Conservation (phyloP, 495 filamentous ascomycete genomes). For the Tuber indicum region DNA sequence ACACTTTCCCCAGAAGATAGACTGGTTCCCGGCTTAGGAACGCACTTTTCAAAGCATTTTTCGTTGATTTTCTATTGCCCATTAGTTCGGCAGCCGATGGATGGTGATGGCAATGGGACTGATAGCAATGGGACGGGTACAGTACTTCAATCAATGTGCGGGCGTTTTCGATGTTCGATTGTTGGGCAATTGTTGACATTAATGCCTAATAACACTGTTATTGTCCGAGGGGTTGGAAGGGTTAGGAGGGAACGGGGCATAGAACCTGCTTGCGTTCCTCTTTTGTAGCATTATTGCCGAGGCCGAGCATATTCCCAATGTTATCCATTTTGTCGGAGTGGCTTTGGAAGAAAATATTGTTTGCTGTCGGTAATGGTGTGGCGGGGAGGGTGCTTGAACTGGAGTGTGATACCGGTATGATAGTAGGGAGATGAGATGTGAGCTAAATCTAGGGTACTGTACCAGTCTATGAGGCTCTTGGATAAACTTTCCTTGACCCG, state of each 20-base stretch:
- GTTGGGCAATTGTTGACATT: slow-evolving; percentile 37
- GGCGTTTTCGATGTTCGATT: slow-evolving; percentile 40
- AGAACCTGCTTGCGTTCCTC: slow-evolving; percentile 39
- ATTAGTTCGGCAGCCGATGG: neutral
- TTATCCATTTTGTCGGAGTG: slow-evolving; percentile 26
- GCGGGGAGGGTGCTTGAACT: slow-evolving; percentile 8
- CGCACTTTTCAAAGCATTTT: slow-evolving; percentile 90
- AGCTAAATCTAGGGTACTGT: neutral
- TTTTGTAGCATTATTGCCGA: slow-evolving; percentile 22
- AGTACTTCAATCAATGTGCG: slow-evolving; percentile 41
- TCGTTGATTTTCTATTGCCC: slow-evolving; percentile 81
- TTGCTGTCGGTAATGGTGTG: neutral
- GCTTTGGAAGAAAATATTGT: neutral
- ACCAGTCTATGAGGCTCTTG: neutral
- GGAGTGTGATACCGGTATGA: neutral
- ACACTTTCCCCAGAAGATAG: slow-evolving; percentile 62
- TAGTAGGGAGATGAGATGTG: slow-evolving; percentile 21
- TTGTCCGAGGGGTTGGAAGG: neutral
- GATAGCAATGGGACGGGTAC: slow-evolving; percentile 19
- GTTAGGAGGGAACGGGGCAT: neutral
- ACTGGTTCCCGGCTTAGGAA: slow-evolving; percentile 73
- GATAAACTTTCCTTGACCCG: neutral
- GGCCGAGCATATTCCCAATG: slow-evolving; percentile 17
- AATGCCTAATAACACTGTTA: slow-evolving; percentile 14
- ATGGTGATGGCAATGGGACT: neutral